phyloP scores from a whole-genome alignment of 306 rosid genomes.

The Rosa persica region DNA sequence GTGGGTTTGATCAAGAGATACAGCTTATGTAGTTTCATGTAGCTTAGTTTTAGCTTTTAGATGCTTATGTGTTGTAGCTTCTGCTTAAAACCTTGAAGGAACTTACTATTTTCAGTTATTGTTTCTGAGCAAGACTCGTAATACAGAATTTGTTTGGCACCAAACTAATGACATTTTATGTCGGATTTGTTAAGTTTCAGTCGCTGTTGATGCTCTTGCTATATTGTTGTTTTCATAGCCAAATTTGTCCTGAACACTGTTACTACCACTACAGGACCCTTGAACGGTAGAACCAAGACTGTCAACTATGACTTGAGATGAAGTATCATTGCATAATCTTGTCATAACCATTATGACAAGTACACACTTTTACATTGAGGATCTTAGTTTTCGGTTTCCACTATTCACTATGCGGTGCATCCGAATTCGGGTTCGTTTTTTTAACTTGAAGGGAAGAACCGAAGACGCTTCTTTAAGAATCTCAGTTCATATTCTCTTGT shows the following conservation, averaged over 20 bases:
- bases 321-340: neutral
- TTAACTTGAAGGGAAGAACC: neutral
- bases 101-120: neutral
- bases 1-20: neutral
- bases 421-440: neutral
- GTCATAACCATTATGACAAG: neutral
- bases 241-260: neutral
- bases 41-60: slow-evolving; percentile 7
- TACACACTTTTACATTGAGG: neutral
- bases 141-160: neutral
- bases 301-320: neutral
- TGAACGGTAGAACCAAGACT: neutral
- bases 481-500: neutral
- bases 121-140: neutral
- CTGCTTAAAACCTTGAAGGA: neutral
- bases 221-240: neutral
- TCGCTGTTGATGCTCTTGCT: neutral
- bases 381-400: neutral
- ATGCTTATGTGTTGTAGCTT: slow-evolving; percentile 1
- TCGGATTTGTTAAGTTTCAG: neutral
- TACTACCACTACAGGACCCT: neutral
- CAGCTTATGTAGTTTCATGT: slow-evolving; percentile 2
- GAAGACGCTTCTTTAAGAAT: neutral
- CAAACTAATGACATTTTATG: neutral
- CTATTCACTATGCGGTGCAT: neutral